These are phyloP conservation scores for Exophiala sideris DNA, from an alignment of 2,329 filamentous ascomycete species.

Conservation along the genomic window DNA sequence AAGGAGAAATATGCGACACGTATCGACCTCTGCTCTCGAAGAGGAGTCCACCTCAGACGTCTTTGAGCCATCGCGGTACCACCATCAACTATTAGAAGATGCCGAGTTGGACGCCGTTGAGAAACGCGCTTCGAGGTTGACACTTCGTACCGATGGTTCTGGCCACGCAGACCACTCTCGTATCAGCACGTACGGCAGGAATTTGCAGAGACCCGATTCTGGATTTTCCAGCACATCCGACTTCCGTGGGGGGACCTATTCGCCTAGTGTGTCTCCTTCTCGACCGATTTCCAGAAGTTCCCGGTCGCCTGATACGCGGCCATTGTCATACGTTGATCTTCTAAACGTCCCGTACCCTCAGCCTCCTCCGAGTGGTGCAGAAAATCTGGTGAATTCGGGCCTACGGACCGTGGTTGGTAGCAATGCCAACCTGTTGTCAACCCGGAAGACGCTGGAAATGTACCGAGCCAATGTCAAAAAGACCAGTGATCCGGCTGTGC, in stretches of 20 bases:
- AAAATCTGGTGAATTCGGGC: slow-evolving; percentile 72
- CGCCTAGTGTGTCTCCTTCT: slow-evolving; percentile 50
- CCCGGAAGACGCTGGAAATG: slow-evolving; percentile 95
- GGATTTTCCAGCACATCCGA: slow-evolving; percentile 74
- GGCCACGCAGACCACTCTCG: slow-evolving; percentile 48
- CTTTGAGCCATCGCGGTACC: slow-evolving; percentile 51
- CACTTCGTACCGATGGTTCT: slow-evolving; percentile 33
- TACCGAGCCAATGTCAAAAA: slow-evolving; percentile 97
- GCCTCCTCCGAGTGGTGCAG: slow-evolving; percentile 60
- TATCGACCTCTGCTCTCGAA: slow-evolving; percentile 19
- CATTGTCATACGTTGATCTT: slow-evolving; percentile 60
- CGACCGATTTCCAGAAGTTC: slow-evolving; percentile 51
- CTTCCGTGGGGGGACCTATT: slow-evolving; percentile 59
- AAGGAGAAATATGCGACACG: slow-evolving; percentile 29
- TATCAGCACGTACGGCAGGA: slow-evolving; percentile 53
- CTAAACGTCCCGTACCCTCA: slow-evolving; percentile 74
- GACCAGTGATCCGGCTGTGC: slow-evolving; percentile 81
- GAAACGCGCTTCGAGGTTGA: slow-evolving; percentile 31
- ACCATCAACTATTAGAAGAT: slow-evolving; percentile 48
- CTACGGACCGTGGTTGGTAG: slow-evolving; percentile 76
- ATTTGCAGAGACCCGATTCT: slow-evolving; percentile 68
- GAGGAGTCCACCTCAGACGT: slow-evolving; percentile 33
- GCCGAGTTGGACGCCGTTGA: slow-evolving; percentile 15
- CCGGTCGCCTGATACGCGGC: slow-evolving; percentile 56
- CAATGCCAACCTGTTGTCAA: slow-evolving; percentile 85